A percentile compares a stretch with the other conserved stretches of the same genome.
phyloP scores from a whole-genome alignment of 2,329 filamentous ascomycete genomes.

The Thermothelomyces thermophilus region DNA sequence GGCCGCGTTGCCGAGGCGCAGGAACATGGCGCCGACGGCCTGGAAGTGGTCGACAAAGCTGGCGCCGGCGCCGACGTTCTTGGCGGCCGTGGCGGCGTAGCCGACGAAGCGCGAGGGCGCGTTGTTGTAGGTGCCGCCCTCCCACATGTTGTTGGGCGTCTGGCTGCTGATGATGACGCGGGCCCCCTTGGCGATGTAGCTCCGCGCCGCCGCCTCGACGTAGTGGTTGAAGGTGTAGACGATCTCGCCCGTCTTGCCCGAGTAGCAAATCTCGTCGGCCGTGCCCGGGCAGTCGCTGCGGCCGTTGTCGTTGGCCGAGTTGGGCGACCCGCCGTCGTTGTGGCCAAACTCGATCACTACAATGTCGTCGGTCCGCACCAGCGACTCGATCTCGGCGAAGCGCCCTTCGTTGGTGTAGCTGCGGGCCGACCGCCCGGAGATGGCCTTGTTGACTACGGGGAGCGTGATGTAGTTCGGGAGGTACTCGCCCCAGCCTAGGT shows the following conservation, averaged over 20 bases:
- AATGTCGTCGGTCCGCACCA: constrained; percentile 50
- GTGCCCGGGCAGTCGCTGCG: constrained; percentile 50
- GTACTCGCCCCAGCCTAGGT: constrained; percentile 49
- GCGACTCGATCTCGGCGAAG: constrained; percentile 47
- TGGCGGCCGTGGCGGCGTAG: constrained; percentile 37
- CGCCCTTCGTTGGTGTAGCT: constrained; percentile 56
- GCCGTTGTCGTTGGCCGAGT: constrained; percentile 47
- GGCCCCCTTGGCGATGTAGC: constrained; percentile 46
- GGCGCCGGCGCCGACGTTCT: constrained; percentile 38
- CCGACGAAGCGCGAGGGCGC: constrained; percentile 47
- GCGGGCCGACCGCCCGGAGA: constrained; percentile 55
- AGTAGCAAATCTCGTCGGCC: constrained; percentile 45
- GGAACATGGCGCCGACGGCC: constrained; percentile 45
- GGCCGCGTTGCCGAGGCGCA: constrained; percentile 38
- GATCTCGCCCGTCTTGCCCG: constrained; percentile 26
- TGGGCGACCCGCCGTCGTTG: constrained; percentile 58
- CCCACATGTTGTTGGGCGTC: constrained; percentile 58
- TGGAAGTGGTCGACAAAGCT: constrained; percentile 53
- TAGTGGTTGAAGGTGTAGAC: constrained; percentile 30
- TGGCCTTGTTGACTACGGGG: constrained; percentile 53
- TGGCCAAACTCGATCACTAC: constrained; percentile 66
- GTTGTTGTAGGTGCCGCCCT: constrained; percentile 44
- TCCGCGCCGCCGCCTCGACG: constrained; percentile 29
- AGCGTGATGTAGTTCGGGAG: constrained; percentile 40
- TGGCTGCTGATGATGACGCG: constrained; percentile 52